These are phyloP conservation scores for Panicum miliaceum DNA, from an alignment of 176 grass and related monocot species.

Conservation along the genomic window DNA sequence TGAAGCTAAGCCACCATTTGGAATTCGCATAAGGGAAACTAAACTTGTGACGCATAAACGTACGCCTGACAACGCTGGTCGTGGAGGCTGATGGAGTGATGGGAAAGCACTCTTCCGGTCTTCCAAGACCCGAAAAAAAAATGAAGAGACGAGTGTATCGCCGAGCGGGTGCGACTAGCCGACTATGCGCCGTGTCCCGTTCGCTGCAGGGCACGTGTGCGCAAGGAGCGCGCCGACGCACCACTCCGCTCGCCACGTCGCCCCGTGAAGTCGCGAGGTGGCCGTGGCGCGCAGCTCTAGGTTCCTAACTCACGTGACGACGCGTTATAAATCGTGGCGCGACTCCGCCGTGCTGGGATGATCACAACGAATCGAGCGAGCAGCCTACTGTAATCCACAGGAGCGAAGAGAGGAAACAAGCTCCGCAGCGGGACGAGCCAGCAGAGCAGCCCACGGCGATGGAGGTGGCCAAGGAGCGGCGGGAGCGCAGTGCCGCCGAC, in stretches of 20 bases:
- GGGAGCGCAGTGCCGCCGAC: neutral
- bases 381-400: neutral
- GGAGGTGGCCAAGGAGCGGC: slow-evolving; percentile 47
- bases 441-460: neutral
- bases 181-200: neutral
- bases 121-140: too few relatives aligned
- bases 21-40: too few relatives aligned
- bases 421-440: neutral
- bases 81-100: too few relatives aligned
- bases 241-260: neutral
- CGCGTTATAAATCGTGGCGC: neutral
- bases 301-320: neutral
- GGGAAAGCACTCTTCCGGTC: too few relatives aligned
- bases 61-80: too few relatives aligned
- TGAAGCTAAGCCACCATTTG: too few relatives aligned
- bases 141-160: neutral
- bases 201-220: neutral
- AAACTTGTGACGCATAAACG: too few relatives aligned
- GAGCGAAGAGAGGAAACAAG: too few relatives aligned
- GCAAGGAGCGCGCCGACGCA: neutral
- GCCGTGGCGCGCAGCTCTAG: neutral
- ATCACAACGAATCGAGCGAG: neutral
- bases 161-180: neutral
- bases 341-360: neutral
- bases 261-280: neutral